Conservation (phyloP, 2,329 filamentous ascomycete genomes). For the Fusarium hostae region DNA sequence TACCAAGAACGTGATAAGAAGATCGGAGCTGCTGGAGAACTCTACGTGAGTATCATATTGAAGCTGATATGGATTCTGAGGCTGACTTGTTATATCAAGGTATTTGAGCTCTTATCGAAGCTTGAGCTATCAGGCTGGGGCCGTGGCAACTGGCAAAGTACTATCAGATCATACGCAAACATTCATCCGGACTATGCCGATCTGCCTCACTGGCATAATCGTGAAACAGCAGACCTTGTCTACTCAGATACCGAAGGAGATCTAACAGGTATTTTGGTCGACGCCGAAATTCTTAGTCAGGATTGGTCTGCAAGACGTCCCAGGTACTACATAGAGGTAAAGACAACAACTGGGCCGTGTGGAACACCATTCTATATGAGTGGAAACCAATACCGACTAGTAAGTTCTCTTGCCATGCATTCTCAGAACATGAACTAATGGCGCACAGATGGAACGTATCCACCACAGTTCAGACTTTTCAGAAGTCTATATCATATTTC, state of each 20-base stretch:
- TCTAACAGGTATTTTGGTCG: slow-evolving; percentile 23
- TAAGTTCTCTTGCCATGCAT: accelerated
- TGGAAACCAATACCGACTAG: not conserved
- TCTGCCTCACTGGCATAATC: slow-evolving; percentile 4
- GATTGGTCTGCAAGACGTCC: slow-evolving; percentile 42
- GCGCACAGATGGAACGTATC: not conserved
- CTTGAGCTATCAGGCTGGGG: slow-evolving; percentile 20
- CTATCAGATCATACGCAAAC: slow-evolving; percentile 11
- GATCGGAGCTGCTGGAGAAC: slow-evolving; percentile 40
- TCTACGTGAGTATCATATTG: slow-evolving; percentile 29
- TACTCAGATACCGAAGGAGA: slow-evolving; percentile 20
- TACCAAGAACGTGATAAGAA: slow-evolving; percentile 40
- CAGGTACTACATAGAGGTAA: slow-evolving; percentile 62
- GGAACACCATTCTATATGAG: slow-evolving; percentile 10
- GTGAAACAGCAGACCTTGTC: slow-evolving; percentile 28
- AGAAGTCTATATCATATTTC: slow-evolving; percentile 8
- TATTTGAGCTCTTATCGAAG: slow-evolving; percentile 32
- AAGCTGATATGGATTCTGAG: not conserved
- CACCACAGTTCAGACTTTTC: not conserved
- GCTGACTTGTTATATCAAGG: not conserved
- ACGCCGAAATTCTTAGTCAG: slow-evolving; percentile 14
- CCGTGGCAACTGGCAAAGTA: slow-evolving; percentile 30
- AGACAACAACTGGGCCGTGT: slow-evolving; percentile 55
- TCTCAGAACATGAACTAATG: accelerated
- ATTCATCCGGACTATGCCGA: slow-evolving; percentile 16